Evolutionary conservation across 2,329 filamentous ascomycete species (phyloP).

Genomic region (Talaromyces sp.): DNA sequence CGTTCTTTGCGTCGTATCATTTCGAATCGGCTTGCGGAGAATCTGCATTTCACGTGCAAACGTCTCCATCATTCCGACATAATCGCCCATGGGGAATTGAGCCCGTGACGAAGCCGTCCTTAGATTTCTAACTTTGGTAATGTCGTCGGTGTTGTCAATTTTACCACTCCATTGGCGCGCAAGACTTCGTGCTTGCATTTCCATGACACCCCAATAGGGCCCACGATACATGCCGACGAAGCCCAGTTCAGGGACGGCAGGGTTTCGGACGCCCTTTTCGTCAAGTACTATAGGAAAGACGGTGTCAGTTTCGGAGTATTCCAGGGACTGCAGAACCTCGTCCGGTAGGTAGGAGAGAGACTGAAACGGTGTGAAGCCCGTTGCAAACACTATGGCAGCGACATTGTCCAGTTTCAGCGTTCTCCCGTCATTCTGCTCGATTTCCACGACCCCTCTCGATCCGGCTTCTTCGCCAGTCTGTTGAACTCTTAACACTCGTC

Average conservation of each 20-base stretch:
- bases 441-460: constrained; percentile 1
- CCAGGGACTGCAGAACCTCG: constrained; percentile 54
- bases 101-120: constrained; percentile 22
- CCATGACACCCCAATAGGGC: constrained; percentile 82
- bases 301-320: constrained; percentile 53
- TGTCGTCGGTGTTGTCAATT: constrained; percentile 24
- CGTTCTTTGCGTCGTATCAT: background rate
- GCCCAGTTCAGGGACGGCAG: constrained; percentile 60
- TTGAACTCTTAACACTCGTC: background rate
- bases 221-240: constrained; percentile 83
- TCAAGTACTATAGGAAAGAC: constrained; percentile 64
- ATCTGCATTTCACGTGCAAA: constrained; percentile 60
- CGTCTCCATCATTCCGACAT: constrained; percentile 69
- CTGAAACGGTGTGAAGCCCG: constrained; percentile 65
- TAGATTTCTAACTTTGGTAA: constrained; percentile 21
- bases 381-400: constrained; percentile 68
- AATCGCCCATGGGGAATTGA: constrained; percentile 83
- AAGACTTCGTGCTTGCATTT: constrained; percentile 74
- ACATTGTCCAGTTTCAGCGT: constrained; percentile 53
- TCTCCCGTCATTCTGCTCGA: constrained; percentile 26
- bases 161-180: constrained; percentile 54
- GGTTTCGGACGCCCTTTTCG: constrained; percentile 62
- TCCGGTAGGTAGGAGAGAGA: constrained; percentile 63
- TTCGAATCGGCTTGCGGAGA: constrained; percentile 25
- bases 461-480: background rate